These are phyloP conservation scores for Copromyces sp. DNA, from an alignment of 495 filamentous ascomycete species.

Conservation along the genomic window DNA sequence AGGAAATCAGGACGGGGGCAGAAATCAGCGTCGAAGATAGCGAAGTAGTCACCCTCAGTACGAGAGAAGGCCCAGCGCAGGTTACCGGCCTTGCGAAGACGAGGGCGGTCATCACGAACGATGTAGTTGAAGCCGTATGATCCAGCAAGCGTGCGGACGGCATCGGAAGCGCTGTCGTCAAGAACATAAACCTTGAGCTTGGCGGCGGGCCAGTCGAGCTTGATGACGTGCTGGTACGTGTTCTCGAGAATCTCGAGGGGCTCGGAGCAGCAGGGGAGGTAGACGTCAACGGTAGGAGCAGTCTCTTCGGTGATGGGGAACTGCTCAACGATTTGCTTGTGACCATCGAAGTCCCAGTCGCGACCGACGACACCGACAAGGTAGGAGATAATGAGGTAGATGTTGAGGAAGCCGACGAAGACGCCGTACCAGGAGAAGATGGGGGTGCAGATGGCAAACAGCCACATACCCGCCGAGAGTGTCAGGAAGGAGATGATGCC, in stretches of 20 bases:
- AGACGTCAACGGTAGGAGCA: constrained; percentile 24
- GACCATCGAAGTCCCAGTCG: constrained; percentile 21
- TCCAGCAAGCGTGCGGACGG: constrained; percentile 13
- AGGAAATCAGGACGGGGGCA: constrained; percentile 23
- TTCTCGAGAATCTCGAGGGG: constrained; percentile 25
- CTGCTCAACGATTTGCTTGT: constrained; percentile 8
- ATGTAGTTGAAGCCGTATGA: constrained; percentile 23
- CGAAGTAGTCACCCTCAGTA: constrained; percentile 20
- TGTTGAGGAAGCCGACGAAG: constrained; percentile 25
- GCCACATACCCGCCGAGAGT: constrained; percentile 26
- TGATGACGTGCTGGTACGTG: constrained; percentile 22
- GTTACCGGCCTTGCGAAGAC: constrained; percentile 25
- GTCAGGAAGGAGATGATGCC: constrained; percentile 22
- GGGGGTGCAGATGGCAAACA: constrained; percentile 18
- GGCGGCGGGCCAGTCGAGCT: constrained; percentile 19
- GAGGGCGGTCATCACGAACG: constrained; percentile 22
- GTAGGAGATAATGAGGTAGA: constrained; percentile 26
- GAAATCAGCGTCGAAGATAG: constrained; percentile 28
- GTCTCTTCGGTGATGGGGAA: constrained; percentile 21
- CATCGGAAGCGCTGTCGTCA: constrained; percentile 17
- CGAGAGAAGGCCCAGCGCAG: constrained; percentile 22
- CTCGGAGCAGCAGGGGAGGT: constrained; percentile 25
- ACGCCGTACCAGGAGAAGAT: constrained; percentile 27
- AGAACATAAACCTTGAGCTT: constrained; percentile 20
- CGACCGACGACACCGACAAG: constrained; percentile 20